Evolutionary conservation across 2,329 filamentous ascomycete species (phyloP), one percentile per base, ranked within the genome.

Genomic region (Fusarium fracticaudum): DNA sequence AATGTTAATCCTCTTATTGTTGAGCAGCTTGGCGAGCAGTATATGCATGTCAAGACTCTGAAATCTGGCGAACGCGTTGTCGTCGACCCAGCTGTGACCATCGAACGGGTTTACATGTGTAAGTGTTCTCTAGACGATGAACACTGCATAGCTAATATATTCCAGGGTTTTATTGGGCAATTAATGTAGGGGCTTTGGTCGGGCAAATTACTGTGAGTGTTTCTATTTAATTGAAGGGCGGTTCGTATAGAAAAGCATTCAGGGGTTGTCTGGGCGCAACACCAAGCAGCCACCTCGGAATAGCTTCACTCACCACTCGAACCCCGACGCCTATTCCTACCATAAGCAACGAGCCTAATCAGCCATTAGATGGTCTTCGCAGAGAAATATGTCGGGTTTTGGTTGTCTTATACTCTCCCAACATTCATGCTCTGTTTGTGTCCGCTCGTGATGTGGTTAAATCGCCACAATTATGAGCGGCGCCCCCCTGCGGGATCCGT

Each of bases 361-460:
- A 22, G 20, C 3, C 38, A 22, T 1, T 40, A 69, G 57, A 75
- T 92, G 90, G 90, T 90, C 6, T 94, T 93, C 77, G 90, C 90
- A 2, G 92, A 94, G 82, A 90, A 92, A 76, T 92, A 93, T 67
- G 87, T 94, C 45, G 93, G 93, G 14, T 94, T 93, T 83, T 95
- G 90, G 88, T 87, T 94, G 24, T 87, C 92, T 0, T 95, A 86
- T 81, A 83, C 91, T 8, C 85, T 95, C 3, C 93, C 93, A 5
- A 94, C 92, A 1, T 79, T 89, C 71, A 84, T 94, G 79, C 90
- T 93, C 79, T 86, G 86, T 66, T 60, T 90, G 45, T 92, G 90
- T 76, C 92, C 92, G 0, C 40, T 88, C 4, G 87, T 94, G 22
- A 85, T 94, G 77, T 78, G 88, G 55, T 88, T 88, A 80, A 87